Evolutionary conservation across 1,284 basidiomycete genomes (phyloP).

Genomic region (Microbotryum intermedium): DNA sequence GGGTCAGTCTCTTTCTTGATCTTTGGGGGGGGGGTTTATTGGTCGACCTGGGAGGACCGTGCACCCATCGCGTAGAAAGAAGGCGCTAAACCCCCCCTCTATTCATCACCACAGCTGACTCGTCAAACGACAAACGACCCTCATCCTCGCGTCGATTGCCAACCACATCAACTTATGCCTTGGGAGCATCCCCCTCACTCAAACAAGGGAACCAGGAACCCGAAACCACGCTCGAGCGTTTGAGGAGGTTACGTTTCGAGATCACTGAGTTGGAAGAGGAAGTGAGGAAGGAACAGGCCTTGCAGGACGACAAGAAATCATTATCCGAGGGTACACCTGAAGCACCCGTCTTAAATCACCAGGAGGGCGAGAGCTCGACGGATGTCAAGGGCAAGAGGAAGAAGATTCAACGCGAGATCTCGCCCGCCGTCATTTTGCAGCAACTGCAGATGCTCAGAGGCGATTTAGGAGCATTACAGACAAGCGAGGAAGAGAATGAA

Average conservation of each 20-base stretch:
- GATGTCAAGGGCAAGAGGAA: slow-evolving; percentile 24
- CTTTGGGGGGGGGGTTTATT: no score
- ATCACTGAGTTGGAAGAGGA: slow-evolving; percentile 44
- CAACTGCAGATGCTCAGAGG: slow-evolving; percentile 28
- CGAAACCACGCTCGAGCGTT: slow-evolving; percentile 41
- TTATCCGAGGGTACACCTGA: not conserved
- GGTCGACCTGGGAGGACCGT: no score
- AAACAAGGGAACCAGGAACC: not conserved
- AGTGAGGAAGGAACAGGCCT: slow-evolving; percentile 27
- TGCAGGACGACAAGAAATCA: not conserved
- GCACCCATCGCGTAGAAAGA: no score
- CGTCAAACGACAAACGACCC: no score
- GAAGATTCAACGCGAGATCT: slow-evolving; percentile 27
- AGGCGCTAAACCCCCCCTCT: no score
- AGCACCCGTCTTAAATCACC: slow-evolving; percentile 28
- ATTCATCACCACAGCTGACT: no score
- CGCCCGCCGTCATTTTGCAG: slow-evolving; percentile 29
- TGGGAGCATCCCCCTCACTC: slow-evolving; percentile 1
- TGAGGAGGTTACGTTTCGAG: slow-evolving; percentile 44
- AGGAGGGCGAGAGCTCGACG: slow-evolving; percentile 26
- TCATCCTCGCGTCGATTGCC: no score
- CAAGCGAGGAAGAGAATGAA: not conserved
- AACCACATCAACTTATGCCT: no score
- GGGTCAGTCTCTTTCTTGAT: no score
- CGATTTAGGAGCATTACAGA: slow-evolving; percentile 10